Base-by-base conservation (phyloP, 352 stramenopile species). In the Phytophthora fragariaefolia region DNA sequence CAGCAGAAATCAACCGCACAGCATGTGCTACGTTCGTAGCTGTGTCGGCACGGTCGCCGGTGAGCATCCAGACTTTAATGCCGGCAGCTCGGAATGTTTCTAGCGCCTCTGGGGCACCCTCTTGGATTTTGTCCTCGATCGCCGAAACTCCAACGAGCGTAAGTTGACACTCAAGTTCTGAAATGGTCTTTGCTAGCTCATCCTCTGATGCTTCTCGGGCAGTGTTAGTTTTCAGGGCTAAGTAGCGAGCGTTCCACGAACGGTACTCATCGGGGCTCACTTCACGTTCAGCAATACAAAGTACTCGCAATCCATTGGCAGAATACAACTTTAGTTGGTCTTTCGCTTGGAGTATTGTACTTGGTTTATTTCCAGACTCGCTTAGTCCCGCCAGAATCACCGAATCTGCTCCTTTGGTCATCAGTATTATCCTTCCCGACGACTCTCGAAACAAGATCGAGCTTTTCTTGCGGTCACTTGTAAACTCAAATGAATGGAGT, bases 371-470 rank as follows among this genome's bases (percentile, higher is more conserved):
- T 0, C 42, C 18, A 42, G 45, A 56, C 2, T 68, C 55, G 27
- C 66, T 78, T 18, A 88, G 57, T 18, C 84, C 56, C 3, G 76
- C 64, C 10, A 97, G 66, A 4, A 98, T 84, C 18, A 96, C 82
- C 1, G 85, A 93, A 63, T 98, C 93, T 1, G 93, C 93, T n/a
- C 93, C 93, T 79, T 98, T 96, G 43, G 66, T 81, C 42, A 90
- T 79, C 30, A 93, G 32, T 13, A 87, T 57, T 12, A 85, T 67
- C 15, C 59, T 69, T 6, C 71, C 71, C 3, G 66, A 67, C 1
- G 65, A 36, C 12, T 83, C 67, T 9, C 77, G 75, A 43, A 72
- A 83, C 4, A 89, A 18, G 1, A 89, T 78, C 2, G 82, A 91
- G 55, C 82, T 93, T 57, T 88, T 88, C 56, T 90, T 91, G 8